Conservation (phyloP, 257 asterid species). For the Capsicum chinense region DNA sequence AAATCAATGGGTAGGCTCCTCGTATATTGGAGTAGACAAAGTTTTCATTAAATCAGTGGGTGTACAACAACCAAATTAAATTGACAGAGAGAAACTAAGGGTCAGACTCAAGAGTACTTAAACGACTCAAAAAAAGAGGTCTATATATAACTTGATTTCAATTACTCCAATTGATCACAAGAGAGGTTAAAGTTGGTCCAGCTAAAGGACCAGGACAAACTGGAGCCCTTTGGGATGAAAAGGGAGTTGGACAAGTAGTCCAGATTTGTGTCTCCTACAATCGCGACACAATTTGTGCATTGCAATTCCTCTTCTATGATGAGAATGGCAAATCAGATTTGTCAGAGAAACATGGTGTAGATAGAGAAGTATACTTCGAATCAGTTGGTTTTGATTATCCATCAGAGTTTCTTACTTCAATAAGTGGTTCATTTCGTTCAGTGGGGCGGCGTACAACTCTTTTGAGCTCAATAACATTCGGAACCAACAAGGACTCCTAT, state of each 20-base stretch:
- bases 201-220: accelerated
- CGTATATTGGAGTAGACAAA: too few species aligned
- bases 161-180: not conserved
- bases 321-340: slow-evolving; percentile 35
- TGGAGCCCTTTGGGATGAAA: not conserved
- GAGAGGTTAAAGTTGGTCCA: slow-evolving; percentile 10
- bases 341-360: slow-evolving; percentile 39
- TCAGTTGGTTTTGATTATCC: too few species aligned
- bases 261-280: slow-evolving; percentile 2
- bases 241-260: not conserved
- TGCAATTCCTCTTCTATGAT: slow-evolving; percentile 26
- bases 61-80: too few species aligned
- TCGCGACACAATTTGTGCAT: not conserved
- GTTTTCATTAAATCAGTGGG: too few species aligned
- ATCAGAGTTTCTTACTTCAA: too few species aligned
- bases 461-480: slow-evolving; percentile 39
- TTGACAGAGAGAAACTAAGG: not conserved
- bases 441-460: too few species aligned
- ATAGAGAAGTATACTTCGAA: slow-evolving; percentile 32
- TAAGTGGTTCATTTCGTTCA: not conserved
- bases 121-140: not conserved
- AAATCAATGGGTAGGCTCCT: too few species aligned
- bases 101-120: not conserved
- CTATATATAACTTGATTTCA: not conserved
- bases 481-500: slow-evolving; percentile 24